These are phyloP conservation scores for Barnettozyma salicaria DNA, from an alignment of 805 yeast genomes.

Conservation along the genomic window DNA sequence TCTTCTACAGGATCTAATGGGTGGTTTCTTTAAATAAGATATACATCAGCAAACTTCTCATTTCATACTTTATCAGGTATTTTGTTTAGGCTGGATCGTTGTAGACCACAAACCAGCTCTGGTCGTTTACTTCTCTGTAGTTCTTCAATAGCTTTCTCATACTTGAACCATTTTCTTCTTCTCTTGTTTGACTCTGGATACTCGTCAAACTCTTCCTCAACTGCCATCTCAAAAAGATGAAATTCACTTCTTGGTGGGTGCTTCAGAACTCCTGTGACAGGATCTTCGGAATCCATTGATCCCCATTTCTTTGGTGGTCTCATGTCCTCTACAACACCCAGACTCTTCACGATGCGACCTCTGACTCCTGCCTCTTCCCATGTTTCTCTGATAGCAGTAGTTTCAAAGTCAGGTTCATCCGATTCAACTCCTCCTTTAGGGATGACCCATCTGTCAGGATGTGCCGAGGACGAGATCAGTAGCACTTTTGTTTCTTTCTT, in stretches of 20 bases:
- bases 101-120: conserved; percentile 60
- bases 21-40: conserved; percentile 40
- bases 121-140: conserved; percentile 52
- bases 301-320: conserved; percentile 44
- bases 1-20: conserved; percentile 70
- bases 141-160: conserved; percentile 59
- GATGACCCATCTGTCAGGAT: conserved; percentile 70
- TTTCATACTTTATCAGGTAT: not conserved
- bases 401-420: conserved; percentile 50
- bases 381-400: conserved; percentile 74
- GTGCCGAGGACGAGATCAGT: conserved; percentile 71
- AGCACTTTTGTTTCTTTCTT: conserved; percentile 54
- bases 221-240: conserved; percentile 76
- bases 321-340: conserved; percentile 65
- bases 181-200: conserved; percentile 77
- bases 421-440: conserved; percentile 95
- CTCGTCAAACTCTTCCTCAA: conserved; percentile 44
- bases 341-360: conserved; percentile 48
- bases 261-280: conserved; percentile 25
- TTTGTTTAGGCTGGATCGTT: conserved; percentile 42
- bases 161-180: conserved; percentile 69
- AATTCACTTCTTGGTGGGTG: conserved; percentile 76
- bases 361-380: conserved; percentile 98
- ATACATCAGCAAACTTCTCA: not conserved
- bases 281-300: conserved; percentile 19